Percentiles rank a stretch among this genome's conserved stretches.
Evolutionary conservation across 352 stramenopile genomes (phyloP).

Genomic region (Plasmopara muralis): DNA sequence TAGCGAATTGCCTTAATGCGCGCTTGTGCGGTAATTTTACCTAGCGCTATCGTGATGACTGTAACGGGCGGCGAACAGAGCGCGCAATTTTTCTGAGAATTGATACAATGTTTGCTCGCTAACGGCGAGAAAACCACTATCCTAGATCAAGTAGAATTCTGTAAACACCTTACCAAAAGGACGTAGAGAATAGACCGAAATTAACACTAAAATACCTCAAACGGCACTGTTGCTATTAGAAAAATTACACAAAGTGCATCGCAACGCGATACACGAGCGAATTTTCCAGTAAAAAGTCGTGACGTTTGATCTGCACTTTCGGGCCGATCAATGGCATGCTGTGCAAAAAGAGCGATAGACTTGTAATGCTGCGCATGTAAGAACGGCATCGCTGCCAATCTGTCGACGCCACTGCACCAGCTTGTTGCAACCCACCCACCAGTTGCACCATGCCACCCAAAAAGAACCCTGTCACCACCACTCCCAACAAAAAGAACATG

Average conservation of each 20-base stretch:
- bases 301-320: slow-evolving; percentile 61
- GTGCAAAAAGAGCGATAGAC: slow-evolving; percentile 71
- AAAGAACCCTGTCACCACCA: slow-evolving; percentile 40
- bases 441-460: slow-evolving; percentile 54
- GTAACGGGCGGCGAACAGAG: no score
- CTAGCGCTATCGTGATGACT: no score
- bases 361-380: slow-evolving; percentile 73
- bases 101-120: no score
- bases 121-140: no score
- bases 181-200: no score
- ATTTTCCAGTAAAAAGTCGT: slow-evolving; percentile 66
- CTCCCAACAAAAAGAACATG: slow-evolving; percentile 48
- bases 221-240: background rate
- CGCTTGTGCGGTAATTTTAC: no score
- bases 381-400: slow-evolving; percentile 68
- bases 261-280: slow-evolving; percentile 63
- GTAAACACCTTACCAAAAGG: no score
- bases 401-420: slow-evolving; percentile 32
- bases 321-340: slow-evolving; percentile 59
- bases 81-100: no score
- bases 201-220: no score
- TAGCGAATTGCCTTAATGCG: no score
- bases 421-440: slow-evolving; percentile 54
- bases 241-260: slow-evolving; percentile 58
- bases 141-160: no score